phyloP scores from a whole-genome alignment of 1,139 yeast genomes.

The Scheffersomyces segobiensis region DNA sequence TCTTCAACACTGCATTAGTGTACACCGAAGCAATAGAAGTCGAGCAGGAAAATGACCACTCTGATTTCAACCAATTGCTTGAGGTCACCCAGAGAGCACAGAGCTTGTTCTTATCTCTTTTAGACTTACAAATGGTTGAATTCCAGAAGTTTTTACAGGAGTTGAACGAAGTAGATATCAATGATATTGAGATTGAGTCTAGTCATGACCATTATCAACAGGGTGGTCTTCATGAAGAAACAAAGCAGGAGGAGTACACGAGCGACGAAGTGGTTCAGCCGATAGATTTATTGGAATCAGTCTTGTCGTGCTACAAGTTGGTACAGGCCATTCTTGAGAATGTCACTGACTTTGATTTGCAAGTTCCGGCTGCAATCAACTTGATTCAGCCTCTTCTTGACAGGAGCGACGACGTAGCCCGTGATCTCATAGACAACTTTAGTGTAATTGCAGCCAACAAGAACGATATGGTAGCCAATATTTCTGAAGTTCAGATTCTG shows the following conservation, averaged over 20 bases:
- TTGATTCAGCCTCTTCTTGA: conserved; percentile 18
- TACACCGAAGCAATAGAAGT: conserved; percentile 49
- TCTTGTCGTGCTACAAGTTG: conserved; percentile 30
- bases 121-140: conserved; percentile 24
- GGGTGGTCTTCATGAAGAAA: conserved; percentile 5
- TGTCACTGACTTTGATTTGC: conserved; percentile 2
- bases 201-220: conserved; percentile 6
- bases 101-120: conserved; percentile 16
- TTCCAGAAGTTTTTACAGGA: conserved; percentile 31
- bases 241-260: conserved; percentile 20
- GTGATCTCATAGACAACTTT: conserved; percentile 23
- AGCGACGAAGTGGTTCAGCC: conserved; percentile 38
- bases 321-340: conserved; percentile 33
- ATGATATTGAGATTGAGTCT: background rate
- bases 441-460: conserved; percentile 19
- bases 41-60: conserved; percentile 18
- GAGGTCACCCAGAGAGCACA: conserved; percentile 19
- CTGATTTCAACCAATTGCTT: conserved; percentile 14
- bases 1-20: conserved; percentile 48
- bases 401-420: conserved; percentile 22
- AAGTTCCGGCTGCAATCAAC: conserved; percentile 3
- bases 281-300: conserved; percentile 38
- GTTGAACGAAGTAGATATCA: conserved; percentile 11
- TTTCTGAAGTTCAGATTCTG: conserved; percentile 22
- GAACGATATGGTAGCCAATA: conserved; percentile 27